A percentile compares a stretch with the other conserved stretches of the same genome.
Conservation (phyloP, 163 green algal genomes). For the Scenedesmus sp. region DNA sequence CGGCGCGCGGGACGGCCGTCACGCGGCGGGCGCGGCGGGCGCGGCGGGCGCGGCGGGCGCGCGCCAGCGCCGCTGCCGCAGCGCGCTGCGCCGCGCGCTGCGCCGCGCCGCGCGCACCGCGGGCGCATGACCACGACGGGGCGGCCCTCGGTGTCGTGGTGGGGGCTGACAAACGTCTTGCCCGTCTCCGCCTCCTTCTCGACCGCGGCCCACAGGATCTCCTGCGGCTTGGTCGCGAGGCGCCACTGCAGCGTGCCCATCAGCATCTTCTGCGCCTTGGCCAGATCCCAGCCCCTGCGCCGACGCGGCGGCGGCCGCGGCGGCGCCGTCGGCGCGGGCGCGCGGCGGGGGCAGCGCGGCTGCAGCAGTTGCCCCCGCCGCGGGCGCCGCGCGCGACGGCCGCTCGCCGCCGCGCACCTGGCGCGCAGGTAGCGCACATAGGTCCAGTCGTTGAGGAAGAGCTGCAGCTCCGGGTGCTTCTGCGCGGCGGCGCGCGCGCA, state of each 20-base stretch:
- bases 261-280: constrained; percentile 76
- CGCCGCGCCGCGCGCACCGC: constrained; percentile 50
- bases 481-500: neutral
- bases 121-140: constrained; percentile 83
- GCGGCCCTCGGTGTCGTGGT: constrained; percentile 68
- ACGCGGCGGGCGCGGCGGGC: neutral
- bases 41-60: neutral
- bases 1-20: neutral
- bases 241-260: constrained; percentile 71
- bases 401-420: constrained; percentile 49
- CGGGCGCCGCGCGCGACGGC: neutral
- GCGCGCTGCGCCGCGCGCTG: neutral
- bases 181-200: constrained; percentile 65
- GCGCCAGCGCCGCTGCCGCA: neutral
- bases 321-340: neutral
- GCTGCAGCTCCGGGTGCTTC: constrained; percentile 50
- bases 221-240: constrained; percentile 69
- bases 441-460: constrained; percentile 73
- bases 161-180: constrained; percentile 69
- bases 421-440: constrained; percentile 81
- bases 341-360: neutral
- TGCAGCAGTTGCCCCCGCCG: neutral
- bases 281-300: constrained; percentile 65
- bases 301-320: neutral
- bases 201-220: constrained; percentile 68